A percentile compares a stretch with the other conserved stretches of the same genome.
These are phyloP conservation scores for Umbelopsis isabellina DNA, from an alignment of 192 early-diverging fungal species.

Conservation along the genomic window DNA sequence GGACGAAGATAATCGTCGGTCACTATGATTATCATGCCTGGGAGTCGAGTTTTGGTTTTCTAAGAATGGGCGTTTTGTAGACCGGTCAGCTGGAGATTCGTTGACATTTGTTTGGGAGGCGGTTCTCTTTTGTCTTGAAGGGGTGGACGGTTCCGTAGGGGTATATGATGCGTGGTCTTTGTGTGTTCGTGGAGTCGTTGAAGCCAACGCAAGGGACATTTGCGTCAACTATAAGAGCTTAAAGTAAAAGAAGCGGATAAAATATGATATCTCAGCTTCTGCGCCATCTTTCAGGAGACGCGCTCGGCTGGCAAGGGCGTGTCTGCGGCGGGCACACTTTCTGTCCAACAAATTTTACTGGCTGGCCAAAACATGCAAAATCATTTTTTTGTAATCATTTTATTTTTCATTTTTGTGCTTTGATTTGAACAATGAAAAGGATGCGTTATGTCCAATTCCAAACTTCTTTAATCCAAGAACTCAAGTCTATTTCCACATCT, in stretches of 20 bases:
- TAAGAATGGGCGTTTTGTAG: not conserved
- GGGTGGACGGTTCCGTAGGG: not conserved
- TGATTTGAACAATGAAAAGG: not conserved
- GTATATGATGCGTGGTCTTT: conserved; percentile 1
- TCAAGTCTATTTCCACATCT: conserved; percentile 63
- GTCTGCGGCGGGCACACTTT: too few relatives aligned
- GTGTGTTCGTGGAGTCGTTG: not conserved
- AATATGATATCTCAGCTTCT: not conserved
- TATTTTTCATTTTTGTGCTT: conserved; percentile 8
- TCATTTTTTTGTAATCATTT: not conserved
- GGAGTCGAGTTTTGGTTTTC: not conserved
- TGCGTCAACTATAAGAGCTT: not conserved
- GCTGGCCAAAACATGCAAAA: too few relatives aligned
- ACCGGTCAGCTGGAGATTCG: not conserved
- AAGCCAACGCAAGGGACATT: conserved; percentile 21
- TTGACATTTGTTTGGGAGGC: not conserved
- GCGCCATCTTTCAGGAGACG: not conserved
- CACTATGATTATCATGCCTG: not conserved
- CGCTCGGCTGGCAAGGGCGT: too few relatives aligned
- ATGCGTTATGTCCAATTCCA: conserved; percentile 36
- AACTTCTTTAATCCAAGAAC: conserved; percentile 43
- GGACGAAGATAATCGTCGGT: not conserved
- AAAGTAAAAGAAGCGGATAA: not conserved
- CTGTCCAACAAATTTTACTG: too few relatives aligned
- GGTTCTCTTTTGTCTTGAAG: not conserved